A percentile compares a stretch with the other conserved stretches of the same genome.
phyloP scores from a whole-genome alignment of 2,329 filamentous ascomycete genomes.

The Penicillium sp. region DNA sequence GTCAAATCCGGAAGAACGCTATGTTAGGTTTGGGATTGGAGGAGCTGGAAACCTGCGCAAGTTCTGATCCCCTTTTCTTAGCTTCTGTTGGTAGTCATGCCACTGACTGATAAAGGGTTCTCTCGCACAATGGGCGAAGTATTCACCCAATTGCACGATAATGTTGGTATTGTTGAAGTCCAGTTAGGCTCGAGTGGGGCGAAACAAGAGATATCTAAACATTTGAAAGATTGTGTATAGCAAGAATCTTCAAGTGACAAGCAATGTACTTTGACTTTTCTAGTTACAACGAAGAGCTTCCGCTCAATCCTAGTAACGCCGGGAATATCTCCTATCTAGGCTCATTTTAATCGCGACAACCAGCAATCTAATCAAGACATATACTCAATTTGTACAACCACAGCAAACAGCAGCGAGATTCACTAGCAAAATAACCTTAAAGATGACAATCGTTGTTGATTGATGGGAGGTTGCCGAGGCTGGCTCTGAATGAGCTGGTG shows the following conservation, averaged over 20 bases:
- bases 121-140: slow-evolving; percentile 7
- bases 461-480: neutral
- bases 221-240: neutral
- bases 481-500: neutral
- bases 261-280: no score
- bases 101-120: slow-evolving; percentile 12
- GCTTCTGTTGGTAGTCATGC: neutral
- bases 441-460: no score
- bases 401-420: no score
- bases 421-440: no score
- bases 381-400: no score
- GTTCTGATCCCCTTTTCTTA: slow-evolving; percentile 12
- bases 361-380: no score
- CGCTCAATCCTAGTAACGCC: neutral
- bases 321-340: no score
- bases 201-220: neutral
- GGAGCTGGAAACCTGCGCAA: slow-evolving; percentile 26
- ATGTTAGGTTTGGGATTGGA: slow-evolving; percentile 24
- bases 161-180: neutral
- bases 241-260: neutral
- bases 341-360: no score
- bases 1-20: slow-evolving; percentile 13
- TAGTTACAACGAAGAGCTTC: no score
- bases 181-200: neutral
- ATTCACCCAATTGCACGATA: slow-evolving; percentile 4